Evolutionary conservation across 768 basidiomycete species (phyloP).

Genomic region (Lactarius sanguifluus): DNA sequence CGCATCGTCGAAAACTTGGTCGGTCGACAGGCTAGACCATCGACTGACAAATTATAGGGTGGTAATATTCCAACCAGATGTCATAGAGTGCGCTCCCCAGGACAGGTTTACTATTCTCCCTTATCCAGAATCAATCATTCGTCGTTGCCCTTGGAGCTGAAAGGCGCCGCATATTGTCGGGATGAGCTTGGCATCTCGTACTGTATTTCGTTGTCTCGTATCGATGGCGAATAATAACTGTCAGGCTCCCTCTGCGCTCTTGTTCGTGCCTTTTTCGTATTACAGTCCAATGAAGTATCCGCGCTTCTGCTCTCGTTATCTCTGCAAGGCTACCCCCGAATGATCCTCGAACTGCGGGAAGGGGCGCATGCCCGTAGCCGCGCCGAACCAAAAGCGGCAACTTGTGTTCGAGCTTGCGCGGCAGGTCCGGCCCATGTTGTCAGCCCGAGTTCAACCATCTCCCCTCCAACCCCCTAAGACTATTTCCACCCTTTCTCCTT

Average conservation of each 20-base stretch:
- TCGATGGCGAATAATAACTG: not conserved
- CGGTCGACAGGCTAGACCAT: not conserved
- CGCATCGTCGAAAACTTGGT: not conserved
- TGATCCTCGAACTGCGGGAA: not conserved
- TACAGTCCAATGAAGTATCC: not conserved
- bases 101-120: not conserved
- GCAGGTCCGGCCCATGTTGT: not conserved
- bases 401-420: not conserved
- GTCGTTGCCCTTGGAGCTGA: not conserved
- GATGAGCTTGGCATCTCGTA: conserved; percentile 2
- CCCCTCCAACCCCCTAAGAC: not conserved
- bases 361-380: not conserved
- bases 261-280: not conserved
- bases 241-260: not conserved
- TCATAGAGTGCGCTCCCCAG: not conserved
- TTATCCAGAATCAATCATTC: not conserved
- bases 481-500: not conserved
- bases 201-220: not conserved
- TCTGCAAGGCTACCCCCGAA: not conserved
- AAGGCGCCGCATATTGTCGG: not conserved
- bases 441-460: not conserved
- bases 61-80: not conserved
- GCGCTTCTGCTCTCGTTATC: not conserved
- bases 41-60: not conserved
- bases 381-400: not conserved